phyloP scores from a whole-genome alignment of 257 asterid genomes.

The Forsythia suspensa region DNA sequence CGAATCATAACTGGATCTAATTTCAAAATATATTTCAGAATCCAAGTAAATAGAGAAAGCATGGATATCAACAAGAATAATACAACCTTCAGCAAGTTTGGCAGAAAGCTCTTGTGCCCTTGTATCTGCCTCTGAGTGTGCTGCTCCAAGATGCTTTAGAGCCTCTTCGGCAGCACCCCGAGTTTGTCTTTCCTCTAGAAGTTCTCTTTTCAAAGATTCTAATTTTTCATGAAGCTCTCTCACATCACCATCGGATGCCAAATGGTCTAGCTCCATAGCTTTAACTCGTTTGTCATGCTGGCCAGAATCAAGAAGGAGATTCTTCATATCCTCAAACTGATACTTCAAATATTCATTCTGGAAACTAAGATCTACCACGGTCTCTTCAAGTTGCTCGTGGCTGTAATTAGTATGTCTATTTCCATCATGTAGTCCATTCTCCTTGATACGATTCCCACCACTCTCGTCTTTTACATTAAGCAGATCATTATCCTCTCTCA shows the following conservation, averaged over 20 bases:
- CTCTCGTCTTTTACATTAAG: constrained; percentile 30
- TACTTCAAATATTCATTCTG: constrained; percentile 87
- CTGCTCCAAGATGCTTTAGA: constrained; percentile 72
- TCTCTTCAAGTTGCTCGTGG: constrained; percentile 62
- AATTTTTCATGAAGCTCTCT: constrained; percentile 57
- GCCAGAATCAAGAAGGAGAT: constrained; percentile 31
- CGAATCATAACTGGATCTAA: not conserved
- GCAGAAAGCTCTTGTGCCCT: constrained; percentile 72
- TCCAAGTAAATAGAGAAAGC: constrained; percentile 11
- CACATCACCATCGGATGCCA: constrained; percentile 26
- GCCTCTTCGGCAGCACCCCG: constrained; percentile 91
- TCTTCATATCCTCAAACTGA: constrained; percentile 65
- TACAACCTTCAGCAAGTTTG: constrained; percentile 89
- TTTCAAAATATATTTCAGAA: constrained; percentile 13
- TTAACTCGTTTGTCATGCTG: constrained; percentile 25
- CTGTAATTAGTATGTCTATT: constrained; percentile 31
- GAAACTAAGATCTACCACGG: constrained; percentile 76
- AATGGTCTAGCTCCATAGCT: constrained; percentile 32
- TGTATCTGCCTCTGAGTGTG: constrained; percentile 72
- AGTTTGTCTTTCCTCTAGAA: constrained; percentile 83
- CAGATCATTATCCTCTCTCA: constrained; percentile 43
- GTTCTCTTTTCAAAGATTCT: constrained; percentile 65
- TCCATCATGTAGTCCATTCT: constrained; percentile 41
- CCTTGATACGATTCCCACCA: constrained; percentile 35
- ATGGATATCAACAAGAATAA: constrained; percentile 25